Evolutionary conservation across 495 filamentous ascomycete species (phyloP).

Genomic region (Penicillium paradoxum): DNA sequence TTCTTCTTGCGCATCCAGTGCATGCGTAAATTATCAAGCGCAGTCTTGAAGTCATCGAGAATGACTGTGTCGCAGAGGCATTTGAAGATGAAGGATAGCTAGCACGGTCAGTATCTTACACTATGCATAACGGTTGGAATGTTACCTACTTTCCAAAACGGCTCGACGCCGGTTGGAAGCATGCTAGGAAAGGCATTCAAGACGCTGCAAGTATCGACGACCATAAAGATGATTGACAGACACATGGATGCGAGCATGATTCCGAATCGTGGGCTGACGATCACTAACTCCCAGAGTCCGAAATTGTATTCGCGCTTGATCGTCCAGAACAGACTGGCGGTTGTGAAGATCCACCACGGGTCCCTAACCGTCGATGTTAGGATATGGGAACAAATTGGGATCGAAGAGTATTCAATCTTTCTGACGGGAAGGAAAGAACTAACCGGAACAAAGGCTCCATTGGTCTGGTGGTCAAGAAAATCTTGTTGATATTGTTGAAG

Average conservation of each 20-base stretch:
- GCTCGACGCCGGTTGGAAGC: slow-evolving; percentile 33
- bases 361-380: slow-evolving; percentile 31
- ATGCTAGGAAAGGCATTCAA: slow-evolving; percentile 23
- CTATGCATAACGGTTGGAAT: no score
- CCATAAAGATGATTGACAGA: slow-evolving; percentile 49
- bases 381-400: background rate
- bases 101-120: slow-evolving; percentile 3
- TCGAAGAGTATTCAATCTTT: no score
- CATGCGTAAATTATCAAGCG: slow-evolving; percentile 36
- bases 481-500: slow-evolving; percentile 46
- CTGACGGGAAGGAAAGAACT: background rate
- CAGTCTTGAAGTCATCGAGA: slow-evolving; percentile 60
- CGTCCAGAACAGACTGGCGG: slow-evolving; percentile 45
- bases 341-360: slow-evolving; percentile 59
- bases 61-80: slow-evolving; percentile 55
- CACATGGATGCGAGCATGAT: slow-evolving; percentile 53
- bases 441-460: slow-evolving; percentile 50
- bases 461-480: slow-evolving; percentile 48
- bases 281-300: slow-evolving; percentile 42
- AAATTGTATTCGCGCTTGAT: slow-evolving; percentile 52
- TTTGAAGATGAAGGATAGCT: slow-evolving; percentile 55
- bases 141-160: slow-evolving; percentile 39
- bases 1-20: slow-evolving; percentile 25
- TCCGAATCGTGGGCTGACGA: slow-evolving; percentile 50
- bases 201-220: slow-evolving; percentile 43